Base-by-base conservation (phyloP, 805 yeast genomes). In the Wickerhamiella azymoides region DNA sequence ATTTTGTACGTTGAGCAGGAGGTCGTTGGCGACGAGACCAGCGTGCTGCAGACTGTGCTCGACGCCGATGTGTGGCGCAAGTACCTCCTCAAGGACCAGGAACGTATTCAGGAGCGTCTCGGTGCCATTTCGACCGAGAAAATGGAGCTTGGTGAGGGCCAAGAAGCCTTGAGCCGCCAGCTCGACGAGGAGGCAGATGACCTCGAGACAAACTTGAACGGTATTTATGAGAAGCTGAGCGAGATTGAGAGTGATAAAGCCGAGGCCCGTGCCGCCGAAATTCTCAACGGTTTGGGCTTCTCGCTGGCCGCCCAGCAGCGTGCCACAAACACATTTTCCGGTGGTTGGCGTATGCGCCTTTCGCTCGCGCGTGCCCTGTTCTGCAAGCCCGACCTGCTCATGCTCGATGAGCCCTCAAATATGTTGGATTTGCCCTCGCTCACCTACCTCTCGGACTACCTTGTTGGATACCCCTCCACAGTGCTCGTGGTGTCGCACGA, bases 261-360 rank as follows among this genome's bases (percentile, higher is more conserved):
- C 6, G 98, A 92, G 66, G 80, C 94, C 49, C 77, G 93, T 62
- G 99, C 98, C 13, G 96, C 97, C 2, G 78, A 93, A 10, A 89
- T 92, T 50, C 69, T 92, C 52, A 83, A 65, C 52, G 99, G 99
- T 61, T 71, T 92, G 51, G 99, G 99, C 47, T 92, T 92, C 70
- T 79, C 94, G 40, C 75, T 76, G 51, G 94, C 82, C 57, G 74
- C 96, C 5, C 98, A 92, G 63, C 66, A 70, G 40, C 71, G 71
- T 52, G 79, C 95, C 27, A 86, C 97, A 5, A 89, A 85, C 53
- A 74, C 86, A 24, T 92, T 92, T 63, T 86, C 96, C 45, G 99
- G 99, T 76, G 99, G 99, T 78, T 92, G 98, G 98, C 81, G 98
- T 74, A 92, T 92, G 98, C 83, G 98, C 71, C 73, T 92, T 53